These are phyloP conservation scores for Populus pruinosa DNA, from an alignment of 345 rosid genomes.

Conservation along the genomic window DNA sequence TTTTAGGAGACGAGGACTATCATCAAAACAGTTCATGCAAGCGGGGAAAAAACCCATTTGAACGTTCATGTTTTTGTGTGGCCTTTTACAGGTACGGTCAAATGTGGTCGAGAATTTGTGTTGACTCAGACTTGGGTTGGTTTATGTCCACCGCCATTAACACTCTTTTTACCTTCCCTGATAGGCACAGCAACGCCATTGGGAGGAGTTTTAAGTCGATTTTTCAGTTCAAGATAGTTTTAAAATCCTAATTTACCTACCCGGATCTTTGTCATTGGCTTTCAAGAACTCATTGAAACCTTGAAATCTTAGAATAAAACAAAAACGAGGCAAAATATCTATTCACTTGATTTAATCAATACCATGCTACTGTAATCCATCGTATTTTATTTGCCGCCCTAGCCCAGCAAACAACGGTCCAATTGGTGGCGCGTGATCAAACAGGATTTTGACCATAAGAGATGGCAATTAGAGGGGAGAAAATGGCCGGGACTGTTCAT, in stretches of 20 bases:
- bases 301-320: too few species aligned
- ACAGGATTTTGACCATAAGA: too few species aligned
- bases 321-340: too few species aligned
- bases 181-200: slow-evolving; percentile 8
- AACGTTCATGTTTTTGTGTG: not conserved
- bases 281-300: not conserved
- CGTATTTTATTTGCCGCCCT: too few species aligned
- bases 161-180: slow-evolving; percentile 17
- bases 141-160: not conserved
- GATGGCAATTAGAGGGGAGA: too few species aligned
- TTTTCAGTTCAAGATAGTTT: not conserved
- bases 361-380: too few species aligned
- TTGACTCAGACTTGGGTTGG: not conserved
- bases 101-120: not conserved
- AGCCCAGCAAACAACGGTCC: too few species aligned
- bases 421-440: too few species aligned
- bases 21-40: not conserved
- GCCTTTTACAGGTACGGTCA: slow-evolving; percentile 8
- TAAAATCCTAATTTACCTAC: not conserved
- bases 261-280: not conserved
- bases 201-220: not conserved
- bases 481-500: too few species aligned
- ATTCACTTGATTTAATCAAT: too few species aligned
- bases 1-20: too few species aligned
- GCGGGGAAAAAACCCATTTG: not conserved